Evolutionary conservation across 164 flowering plant species (phyloP).

Genomic region (Magnolia changhungtana): DNA sequence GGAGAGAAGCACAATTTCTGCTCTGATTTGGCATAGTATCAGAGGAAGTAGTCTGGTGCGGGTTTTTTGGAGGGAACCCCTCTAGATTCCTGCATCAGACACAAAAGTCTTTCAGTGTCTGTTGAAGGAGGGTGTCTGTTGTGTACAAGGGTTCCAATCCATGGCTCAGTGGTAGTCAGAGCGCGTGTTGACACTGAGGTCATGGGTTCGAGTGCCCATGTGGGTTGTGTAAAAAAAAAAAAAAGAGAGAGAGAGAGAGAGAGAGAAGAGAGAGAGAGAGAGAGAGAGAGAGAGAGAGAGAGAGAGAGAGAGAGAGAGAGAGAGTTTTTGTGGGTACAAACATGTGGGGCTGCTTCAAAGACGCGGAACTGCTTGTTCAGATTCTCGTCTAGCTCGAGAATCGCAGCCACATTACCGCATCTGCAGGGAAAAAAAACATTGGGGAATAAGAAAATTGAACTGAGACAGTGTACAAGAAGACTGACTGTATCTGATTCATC

Average conservation of each 20-base stretch:
- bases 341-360: slow-evolving; percentile 98
- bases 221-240: too few species aligned
- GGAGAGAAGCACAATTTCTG: background rate
- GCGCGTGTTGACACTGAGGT: too few species aligned
- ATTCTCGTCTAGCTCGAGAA: slow-evolving; percentile 95
- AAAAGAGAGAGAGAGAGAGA: too few species aligned
- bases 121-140: background rate
- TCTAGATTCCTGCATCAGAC: slow-evolving; percentile 83
- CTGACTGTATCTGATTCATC: too few species aligned
- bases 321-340: slow-evolving; percentile 25
- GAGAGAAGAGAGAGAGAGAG: background rate
- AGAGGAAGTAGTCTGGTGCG: slow-evolving; percentile 91
- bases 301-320: too few species aligned
- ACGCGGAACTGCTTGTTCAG: slow-evolving; percentile 86
- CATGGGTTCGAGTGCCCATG: too few species aligned
- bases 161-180: too few species aligned
- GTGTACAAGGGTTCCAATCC: too few species aligned
- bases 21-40: slow-evolving; percentile 11
- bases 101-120: background rate
- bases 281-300: background rate
- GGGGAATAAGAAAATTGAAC: slow-evolving; percentile 9
- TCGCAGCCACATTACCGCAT: slow-evolving; percentile 99
- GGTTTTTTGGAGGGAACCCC: slow-evolving; percentile 87
- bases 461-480: too few species aligned
- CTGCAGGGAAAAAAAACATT: slow-evolving; percentile 36